Evolutionary conservation across 106 monocot species (phyloP).

Genomic region (Alisma plantagoaquatica): DNA sequence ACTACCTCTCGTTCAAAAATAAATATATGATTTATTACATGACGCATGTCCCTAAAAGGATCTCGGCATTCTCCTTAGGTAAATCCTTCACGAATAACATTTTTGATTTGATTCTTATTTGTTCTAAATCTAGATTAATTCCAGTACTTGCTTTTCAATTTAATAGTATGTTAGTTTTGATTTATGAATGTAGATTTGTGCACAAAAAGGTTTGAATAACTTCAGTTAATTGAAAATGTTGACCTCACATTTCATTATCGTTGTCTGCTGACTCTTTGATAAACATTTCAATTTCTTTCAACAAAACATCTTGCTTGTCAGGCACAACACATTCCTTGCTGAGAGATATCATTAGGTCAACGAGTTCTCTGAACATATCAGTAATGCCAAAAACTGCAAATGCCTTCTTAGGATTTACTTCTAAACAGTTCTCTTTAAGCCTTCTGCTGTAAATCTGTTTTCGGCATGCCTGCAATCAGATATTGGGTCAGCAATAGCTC

Average conservation of each 20-base stretch:
- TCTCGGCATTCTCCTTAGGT: no score
- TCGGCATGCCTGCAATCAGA: constrained; percentile 50
- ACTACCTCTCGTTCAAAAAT: no score
- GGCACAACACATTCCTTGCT: background rate
- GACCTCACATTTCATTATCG: background rate
- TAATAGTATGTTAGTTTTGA: no score
- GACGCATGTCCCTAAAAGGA: no score
- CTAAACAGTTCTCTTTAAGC: constrained; percentile 4
- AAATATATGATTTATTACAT: no score
- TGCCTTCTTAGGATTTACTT: constrained; percentile 7
- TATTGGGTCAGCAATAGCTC: background rate
- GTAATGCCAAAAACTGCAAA: constrained; percentile 8
- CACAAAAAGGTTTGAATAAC: no score
- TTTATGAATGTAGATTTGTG: no score
- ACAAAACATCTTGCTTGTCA: constrained; percentile 26
- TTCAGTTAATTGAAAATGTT: no score
- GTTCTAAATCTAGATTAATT: no score
- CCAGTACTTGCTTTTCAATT: no score
- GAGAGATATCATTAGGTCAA: constrained; percentile 31
- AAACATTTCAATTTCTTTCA: constrained; percentile 70
- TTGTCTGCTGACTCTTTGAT: constrained; percentile 20
- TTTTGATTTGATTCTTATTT: no score
- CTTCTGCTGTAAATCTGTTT: constrained; percentile 40
- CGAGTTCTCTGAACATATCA: constrained; percentile 30
- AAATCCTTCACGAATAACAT: no score